Base-by-base conservation (phyloP, 352 stramenopile species). In the Pythium dissimile region DNA sequence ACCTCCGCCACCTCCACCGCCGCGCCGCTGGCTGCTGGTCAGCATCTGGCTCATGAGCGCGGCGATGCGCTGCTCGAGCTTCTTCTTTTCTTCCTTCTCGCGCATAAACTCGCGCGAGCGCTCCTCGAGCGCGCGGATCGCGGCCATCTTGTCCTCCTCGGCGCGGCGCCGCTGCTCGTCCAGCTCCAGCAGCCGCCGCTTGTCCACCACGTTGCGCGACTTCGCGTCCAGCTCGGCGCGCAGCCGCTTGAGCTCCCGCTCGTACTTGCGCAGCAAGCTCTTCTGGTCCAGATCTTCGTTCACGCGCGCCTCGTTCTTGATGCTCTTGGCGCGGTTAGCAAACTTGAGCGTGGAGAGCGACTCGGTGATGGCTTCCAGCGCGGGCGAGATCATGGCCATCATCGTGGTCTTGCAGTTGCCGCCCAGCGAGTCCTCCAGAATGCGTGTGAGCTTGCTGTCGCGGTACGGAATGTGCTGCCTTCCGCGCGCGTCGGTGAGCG, bases 341-440 rank as follows among this genome's bases (percentile, higher is more conserved):
- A 98, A 97, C 66, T 98, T 98, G 24, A 98, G 77, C n/a, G 92
- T 98, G 4, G 84, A 96, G 0, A 98, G 53, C 38, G 88, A 96
- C 66, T 98, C 92, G 16, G 87, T 88, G 67, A 96, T 96, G 4
- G 86, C 82, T 23, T 94, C 83, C 1, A 91, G 64, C 1, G 80
- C 89, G n/a, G 94, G 93, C 5, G 82, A 96, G 59, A 98, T 92
- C 89, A 98, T 98, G 4, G 90, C 92, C 83, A 98, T 97, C 94
- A 98, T 98, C 18, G 89, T 97, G 11, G 93, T 98, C 67, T 97
- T 97, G 75, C 93, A 98, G 59, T 98, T 97, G 6, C 89, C 88
- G 21, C 88, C 88, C 0, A 97, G 62, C 13, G 80, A 90, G 55
- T 95, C 83, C 52, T 95, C 81, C 6, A 98, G 59, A 39, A 98